Evolutionary conservation across 805 yeast species (phyloP).

Genomic region (Blastobotrys parvus): DNA sequence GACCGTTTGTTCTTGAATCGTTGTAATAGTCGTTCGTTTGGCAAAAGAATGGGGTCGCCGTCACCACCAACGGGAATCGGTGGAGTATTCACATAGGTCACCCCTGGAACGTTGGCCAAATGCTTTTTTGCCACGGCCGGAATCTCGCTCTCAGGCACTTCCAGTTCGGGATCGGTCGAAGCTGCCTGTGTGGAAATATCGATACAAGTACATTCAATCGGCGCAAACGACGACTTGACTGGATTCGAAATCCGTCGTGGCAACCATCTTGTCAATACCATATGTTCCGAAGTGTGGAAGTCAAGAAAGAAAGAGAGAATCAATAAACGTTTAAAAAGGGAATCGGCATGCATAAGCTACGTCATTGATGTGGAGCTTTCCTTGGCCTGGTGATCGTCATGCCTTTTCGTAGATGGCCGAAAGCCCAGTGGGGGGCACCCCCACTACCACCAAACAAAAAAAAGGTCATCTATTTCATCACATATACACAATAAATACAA

Average conservation of each 20-base stretch:
- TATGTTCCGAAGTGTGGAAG: background rate
- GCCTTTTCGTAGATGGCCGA: too few relatives aligned
- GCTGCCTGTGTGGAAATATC: background rate
- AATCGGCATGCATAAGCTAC: too few relatives aligned
- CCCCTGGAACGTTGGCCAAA: background rate
- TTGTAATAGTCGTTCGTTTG: constrained; percentile 24
- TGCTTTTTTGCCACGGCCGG: background rate
- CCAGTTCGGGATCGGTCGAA: background rate
- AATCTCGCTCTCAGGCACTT: background rate
- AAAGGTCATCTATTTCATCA: too few relatives aligned
- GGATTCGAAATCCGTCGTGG: background rate
- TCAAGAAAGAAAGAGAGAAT: background rate
- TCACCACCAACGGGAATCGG: constrained; percentile 20
- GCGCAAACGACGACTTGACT: background rate
- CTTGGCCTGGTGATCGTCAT: too few relatives aligned
- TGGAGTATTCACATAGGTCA: constrained; percentile 6
- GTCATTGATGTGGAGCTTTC: too few relatives aligned
- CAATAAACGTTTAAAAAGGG: too few relatives aligned
- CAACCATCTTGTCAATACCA: too few relatives aligned
- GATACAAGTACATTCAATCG: background rate
- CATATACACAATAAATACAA: background rate
- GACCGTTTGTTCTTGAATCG: constrained; percentile 19
- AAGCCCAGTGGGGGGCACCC: too few relatives aligned
- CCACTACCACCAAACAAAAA: too few relatives aligned
- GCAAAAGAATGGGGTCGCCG: constrained; percentile 22